A percentile compares a stretch with the other conserved stretches of the same genome.
Conservation (phyloP, 176 grass and related monocot species). For the Oryza brachyantha region DNA sequence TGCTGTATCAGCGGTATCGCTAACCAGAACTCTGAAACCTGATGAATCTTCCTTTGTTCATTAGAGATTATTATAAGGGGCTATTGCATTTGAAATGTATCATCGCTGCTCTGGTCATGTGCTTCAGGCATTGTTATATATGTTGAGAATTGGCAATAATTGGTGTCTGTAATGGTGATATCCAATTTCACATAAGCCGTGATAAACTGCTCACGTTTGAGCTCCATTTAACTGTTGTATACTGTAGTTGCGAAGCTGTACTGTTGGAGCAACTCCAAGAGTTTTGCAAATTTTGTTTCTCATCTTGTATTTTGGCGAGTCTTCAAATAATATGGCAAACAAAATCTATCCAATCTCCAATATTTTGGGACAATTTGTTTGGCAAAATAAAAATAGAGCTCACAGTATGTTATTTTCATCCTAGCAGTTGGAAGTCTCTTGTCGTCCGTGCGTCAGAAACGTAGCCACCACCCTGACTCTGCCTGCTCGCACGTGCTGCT, state of each 20-base stretch:
- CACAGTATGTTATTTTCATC: no score
- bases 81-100: neutral
- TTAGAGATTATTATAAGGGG: neutral
- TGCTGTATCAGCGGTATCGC: constrained; percentile 59
- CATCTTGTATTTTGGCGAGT: no score
- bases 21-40: neutral
- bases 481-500: no score
- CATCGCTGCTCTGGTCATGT: neutral
- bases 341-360: no score
- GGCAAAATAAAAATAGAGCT: no score
- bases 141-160: neutral
- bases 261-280: no score
- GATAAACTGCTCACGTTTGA: neutral
- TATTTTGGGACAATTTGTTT: no score
- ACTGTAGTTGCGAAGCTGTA: neutral
- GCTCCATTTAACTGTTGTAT: neutral
- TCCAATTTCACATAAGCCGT: neutral
- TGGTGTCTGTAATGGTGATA: neutral
- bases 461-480: no score
- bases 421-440: no score
- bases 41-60: neutral
- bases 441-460: no score
- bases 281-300: no score
- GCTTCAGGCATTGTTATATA: neutral
- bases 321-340: no score